Evolutionary conservation across 106 monocot genomes (phyloP).

Genomic region (Hemerocallis citrina): DNA sequence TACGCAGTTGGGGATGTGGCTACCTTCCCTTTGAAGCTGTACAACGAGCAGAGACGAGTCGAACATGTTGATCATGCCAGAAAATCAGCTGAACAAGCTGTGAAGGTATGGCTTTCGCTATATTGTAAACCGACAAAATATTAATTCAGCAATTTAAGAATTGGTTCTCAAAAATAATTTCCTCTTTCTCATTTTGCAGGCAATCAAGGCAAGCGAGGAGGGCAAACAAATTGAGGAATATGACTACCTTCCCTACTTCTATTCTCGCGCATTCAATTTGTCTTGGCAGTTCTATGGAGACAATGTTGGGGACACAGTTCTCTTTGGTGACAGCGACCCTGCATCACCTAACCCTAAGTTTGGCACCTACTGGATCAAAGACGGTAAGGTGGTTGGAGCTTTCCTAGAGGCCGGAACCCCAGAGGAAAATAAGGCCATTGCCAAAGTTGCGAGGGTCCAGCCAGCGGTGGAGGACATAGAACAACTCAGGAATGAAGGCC

Average conservation of each 20-base stretch:
- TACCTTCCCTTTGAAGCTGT: slow-evolving; percentile 57
- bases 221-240: slow-evolving; percentile 32
- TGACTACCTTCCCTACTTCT: slow-evolving; percentile 64
- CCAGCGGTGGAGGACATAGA: slow-evolving; percentile 23
- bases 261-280: slow-evolving; percentile 51
- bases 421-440: slow-evolving; percentile 72
- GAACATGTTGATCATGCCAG: slow-evolving; percentile 70
- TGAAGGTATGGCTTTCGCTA: slow-evolving; percentile 27
- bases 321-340: slow-evolving; percentile 52
- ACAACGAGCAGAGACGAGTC: slow-evolving; percentile 50
- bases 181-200: slow-evolving; percentile 13
- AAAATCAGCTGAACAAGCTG: slow-evolving; percentile 69
- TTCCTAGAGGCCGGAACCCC: slow-evolving; percentile 47
- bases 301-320: slow-evolving; percentile 51
- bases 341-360: slow-evolving; percentile 47
- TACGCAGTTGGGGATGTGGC: slow-evolving; percentile 63
- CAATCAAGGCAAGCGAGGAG: slow-evolving; percentile 50
- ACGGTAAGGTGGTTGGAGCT: slow-evolving; percentile 47
- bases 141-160: background rate
- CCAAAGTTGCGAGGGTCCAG: slow-evolving; percentile 34
- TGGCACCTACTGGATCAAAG: slow-evolving; percentile 60
- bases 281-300: slow-evolving; percentile 75
- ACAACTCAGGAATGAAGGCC: slow-evolving; percentile 28
- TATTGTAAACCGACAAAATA: background rate
- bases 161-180: background rate